phyloP scores from a whole-genome alignment of 148 eudicot genomes.

The Rhododendron ferrugineum region DNA sequence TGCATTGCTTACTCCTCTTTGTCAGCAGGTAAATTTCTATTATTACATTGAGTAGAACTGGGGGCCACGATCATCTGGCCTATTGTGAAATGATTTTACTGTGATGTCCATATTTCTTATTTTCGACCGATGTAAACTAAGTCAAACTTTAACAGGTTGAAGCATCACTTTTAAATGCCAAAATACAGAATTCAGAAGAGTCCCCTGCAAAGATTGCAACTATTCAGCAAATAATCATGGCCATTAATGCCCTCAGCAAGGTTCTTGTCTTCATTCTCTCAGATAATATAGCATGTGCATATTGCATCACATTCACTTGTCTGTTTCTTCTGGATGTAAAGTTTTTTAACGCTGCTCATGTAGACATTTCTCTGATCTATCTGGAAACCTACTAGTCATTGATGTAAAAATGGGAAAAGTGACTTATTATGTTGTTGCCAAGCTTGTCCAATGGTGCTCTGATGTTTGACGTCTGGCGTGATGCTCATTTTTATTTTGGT shows the following conservation, averaged over 20 bases:
- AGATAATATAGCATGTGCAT: background rate
- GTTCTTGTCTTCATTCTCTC: slow-evolving; percentile 24
- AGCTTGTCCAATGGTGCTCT: background rate
- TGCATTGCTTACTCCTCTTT: slow-evolving; percentile 83
- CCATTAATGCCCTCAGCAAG: slow-evolving; percentile 98
- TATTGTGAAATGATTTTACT: slow-evolving; percentile 1
- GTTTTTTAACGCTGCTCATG: background rate
- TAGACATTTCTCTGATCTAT: background rate
- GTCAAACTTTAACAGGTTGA: slow-evolving; percentile 53
- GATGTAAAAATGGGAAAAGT: background rate
- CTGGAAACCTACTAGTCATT: background rate
- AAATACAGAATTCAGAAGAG: slow-evolving; percentile 47
- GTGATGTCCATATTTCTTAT: background rate
- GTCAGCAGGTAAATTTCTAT: slow-evolving; percentile 63
- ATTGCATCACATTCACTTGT: background rate
- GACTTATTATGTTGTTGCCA: background rate
- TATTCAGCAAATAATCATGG: slow-evolving; percentile 84
- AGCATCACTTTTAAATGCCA: slow-evolving; percentile 49
- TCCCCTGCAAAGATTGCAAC: slow-evolving; percentile 44
- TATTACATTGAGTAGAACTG: background rate
- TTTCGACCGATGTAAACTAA: slow-evolving; percentile 2
- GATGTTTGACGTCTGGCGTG: background rate
- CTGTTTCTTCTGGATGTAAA: slow-evolving; percentile 3
- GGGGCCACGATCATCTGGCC: background rate
- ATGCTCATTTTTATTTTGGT: background rate